Base-by-base conservation (phyloP, 2,329 filamentous ascomycete species). In the Incumbomyces lentus region DNA sequence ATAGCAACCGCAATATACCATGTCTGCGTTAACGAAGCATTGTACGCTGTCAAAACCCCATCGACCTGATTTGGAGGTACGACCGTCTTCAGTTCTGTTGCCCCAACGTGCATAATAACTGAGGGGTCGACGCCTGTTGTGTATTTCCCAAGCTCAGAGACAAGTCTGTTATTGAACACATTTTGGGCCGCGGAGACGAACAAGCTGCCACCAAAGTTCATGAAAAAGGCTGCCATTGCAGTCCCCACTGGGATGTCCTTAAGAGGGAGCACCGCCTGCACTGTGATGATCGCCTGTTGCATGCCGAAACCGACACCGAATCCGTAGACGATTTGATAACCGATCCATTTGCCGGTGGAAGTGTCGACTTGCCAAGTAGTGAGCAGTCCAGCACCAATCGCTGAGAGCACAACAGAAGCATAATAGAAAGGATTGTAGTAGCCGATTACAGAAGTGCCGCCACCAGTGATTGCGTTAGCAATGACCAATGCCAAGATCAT, bases 131-230 rank as follows among this genome's bases (percentile, higher is more conserved):
- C 40, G 1, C 46, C 52, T 1, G 63, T 62, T 0, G 60, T 57
- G 37, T 42, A 65, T 36, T 55, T 52, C 0, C 53, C 52, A 2
- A 75, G 60, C 36, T 70, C 69, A 2, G 59, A 52, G 45, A 74
- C 63, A 11, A 79, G 65, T 7, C 63, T 59, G 52, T 74, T 74
- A 38, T 65, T 68, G 49, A 78, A 74, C 13, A 78, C 65, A 46
- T 68, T 70, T 51, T 78, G 68, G 1, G 63, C 74, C 18, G 75
- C 65, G 2, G 68, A 68, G 22, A 79, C 66, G 49, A 77, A 77
- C 1, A 78, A 42, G 0, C 66, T 60, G 2, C 66, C 67, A n/a
- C 63, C 62, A n/a, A 69, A 61, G 1, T 62, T 67, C 39, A 68
- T 64, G 35, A 49, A 49, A 53, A 68, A 69, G 45, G 66, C 63